Conservation (phyloP, 2,329 filamentous ascomycete species). For the Colletotrichum siamense region DNA sequence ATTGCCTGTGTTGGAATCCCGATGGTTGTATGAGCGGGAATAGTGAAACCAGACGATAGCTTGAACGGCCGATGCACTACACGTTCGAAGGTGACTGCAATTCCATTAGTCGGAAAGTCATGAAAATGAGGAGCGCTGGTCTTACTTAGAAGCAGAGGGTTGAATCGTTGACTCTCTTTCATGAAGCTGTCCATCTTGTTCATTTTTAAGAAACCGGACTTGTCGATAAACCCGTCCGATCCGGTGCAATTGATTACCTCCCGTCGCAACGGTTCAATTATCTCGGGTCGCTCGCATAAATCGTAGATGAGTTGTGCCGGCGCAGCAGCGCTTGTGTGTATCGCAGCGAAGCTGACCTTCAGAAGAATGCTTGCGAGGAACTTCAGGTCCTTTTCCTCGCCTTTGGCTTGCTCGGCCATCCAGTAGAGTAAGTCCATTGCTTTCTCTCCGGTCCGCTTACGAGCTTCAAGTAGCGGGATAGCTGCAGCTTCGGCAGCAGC, state of each 20-base stretch:
- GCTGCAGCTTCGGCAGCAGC: constrained; percentile 25
- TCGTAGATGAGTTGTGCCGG: constrained; percentile 31
- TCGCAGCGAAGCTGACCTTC: constrained; percentile 31
- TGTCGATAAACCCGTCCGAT: not conserved
- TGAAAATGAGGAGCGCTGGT: not conserved
- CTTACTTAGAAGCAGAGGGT: not conserved
- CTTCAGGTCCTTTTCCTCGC: constrained; percentile 15
- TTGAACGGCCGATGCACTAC: not conserved
- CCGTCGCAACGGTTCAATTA: not conserved
- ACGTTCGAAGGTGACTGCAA: not conserved
- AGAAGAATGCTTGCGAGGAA: constrained; percentile 32
- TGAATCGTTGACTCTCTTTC: not conserved
- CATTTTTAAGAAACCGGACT: not conserved
- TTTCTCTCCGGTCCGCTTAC: constrained; percentile 17
- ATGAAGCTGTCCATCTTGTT: not conserved
- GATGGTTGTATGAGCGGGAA: not conserved
- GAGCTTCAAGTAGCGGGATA: constrained; percentile 29
- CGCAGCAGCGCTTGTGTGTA: constrained; percentile 32
- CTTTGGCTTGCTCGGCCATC: constrained; percentile 24
- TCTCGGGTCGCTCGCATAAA: constrained; percentile 19
- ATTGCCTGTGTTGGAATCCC: not conserved
- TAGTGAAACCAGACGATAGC: not conserved
- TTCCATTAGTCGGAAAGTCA: not conserved
- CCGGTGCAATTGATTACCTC: not conserved
- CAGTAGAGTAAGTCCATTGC: constrained; percentile 26